These are phyloP conservation scores for Trichoderma simmonsii DNA, from an alignment of 2,329 filamentous ascomycete species.

Conservation along the genomic window DNA sequence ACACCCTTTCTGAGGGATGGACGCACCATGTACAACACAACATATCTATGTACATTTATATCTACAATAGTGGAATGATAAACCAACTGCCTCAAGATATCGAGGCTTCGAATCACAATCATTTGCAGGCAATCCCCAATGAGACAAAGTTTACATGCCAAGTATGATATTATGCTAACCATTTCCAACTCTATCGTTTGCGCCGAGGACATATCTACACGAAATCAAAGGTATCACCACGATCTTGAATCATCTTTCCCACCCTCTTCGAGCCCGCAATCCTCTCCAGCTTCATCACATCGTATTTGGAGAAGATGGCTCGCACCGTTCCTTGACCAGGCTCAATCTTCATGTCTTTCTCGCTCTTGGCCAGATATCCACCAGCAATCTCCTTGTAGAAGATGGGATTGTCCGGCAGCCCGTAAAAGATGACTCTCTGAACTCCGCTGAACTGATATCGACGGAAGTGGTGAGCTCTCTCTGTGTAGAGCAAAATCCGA, in stretches of 20 bases:
- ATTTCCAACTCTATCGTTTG: not conserved
- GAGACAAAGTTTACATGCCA: not conserved
- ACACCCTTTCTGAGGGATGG: not conserved
- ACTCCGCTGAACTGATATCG: constrained; percentile 82
- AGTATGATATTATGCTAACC: not conserved
- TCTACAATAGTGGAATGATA: constrained; percentile 10
- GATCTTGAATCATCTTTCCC: constrained; percentile 78
- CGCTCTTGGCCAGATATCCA: constrained; percentile 60
- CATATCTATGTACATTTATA: constrained; percentile 1
- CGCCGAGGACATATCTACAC: constrained; percentile 45
- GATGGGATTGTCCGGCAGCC: constrained; percentile 79
- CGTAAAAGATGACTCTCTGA: constrained; percentile 82
- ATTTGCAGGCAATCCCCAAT: no score
- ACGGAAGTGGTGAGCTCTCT: constrained; percentile 94
- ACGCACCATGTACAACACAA: constrained; percentile 19
- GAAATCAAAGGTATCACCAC: constrained; percentile 93
- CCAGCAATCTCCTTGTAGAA: constrained; percentile 78
- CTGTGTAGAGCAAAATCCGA: constrained; percentile 82
- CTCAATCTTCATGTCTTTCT: constrained; percentile 53
- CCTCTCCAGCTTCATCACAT: constrained; percentile 83
- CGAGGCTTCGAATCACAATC: not conserved
- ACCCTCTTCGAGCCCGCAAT: constrained; percentile 79
- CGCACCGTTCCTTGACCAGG: constrained; percentile 58
- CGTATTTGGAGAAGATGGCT: constrained; percentile 81
- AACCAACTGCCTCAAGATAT: not conserved